These are phyloP conservation scores for Trichocomaceae sp. DNA, from an alignment of 2,329 filamentous ascomycete genomes.

Conservation along the genomic window DNA sequence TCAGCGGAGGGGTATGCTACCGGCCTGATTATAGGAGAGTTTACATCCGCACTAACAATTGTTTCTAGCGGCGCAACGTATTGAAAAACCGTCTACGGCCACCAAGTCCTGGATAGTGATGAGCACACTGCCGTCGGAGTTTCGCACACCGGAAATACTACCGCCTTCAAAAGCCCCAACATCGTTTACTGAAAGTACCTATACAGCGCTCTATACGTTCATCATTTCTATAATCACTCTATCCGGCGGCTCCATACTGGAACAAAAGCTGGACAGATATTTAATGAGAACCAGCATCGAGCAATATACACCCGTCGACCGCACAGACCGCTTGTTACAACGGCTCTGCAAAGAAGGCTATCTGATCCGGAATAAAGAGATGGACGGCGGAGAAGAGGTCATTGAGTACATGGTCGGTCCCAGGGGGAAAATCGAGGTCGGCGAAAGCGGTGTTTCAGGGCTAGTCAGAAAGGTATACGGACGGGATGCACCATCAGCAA, in stretches of 20 bases:
- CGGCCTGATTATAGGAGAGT: neutral
- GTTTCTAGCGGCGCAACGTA: conserved; percentile 44
- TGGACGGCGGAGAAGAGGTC: conserved; percentile 62
- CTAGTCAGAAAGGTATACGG: conserved; percentile 57
- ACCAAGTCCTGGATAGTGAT: conserved; percentile 69
- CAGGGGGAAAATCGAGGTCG: conserved; percentile 78
- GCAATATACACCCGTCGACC: conserved; percentile 65
- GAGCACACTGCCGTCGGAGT: conserved; percentile 62
- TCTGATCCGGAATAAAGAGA: conserved; percentile 66
- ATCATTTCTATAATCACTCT: conserved; percentile 72
- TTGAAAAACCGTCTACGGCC: conserved; percentile 37
- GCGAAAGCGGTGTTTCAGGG: conserved; percentile 64
- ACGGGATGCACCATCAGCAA: conserved; percentile 13
- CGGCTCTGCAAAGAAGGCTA: conserved; percentile 78
- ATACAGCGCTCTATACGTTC: conserved; percentile 73
- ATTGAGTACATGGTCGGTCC: conserved; percentile 80
- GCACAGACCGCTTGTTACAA: conserved; percentile 67
- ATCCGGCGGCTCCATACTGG: conserved; percentile 63
- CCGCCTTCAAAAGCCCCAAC: conserved; percentile 61
- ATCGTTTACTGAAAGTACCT: conserved; percentile 64
- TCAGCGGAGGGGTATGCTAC: conserved; percentile 62
- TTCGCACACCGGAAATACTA: conserved; percentile 61
- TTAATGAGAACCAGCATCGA: conserved; percentile 69
- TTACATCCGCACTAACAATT: neutral
- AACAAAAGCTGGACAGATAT: conserved; percentile 71